Evolutionary conservation across 2,329 filamentous ascomycete genomes (phyloP), one percentile per base, ranked within the genome.

Genomic region (Rutstroemia sp.): DNA sequence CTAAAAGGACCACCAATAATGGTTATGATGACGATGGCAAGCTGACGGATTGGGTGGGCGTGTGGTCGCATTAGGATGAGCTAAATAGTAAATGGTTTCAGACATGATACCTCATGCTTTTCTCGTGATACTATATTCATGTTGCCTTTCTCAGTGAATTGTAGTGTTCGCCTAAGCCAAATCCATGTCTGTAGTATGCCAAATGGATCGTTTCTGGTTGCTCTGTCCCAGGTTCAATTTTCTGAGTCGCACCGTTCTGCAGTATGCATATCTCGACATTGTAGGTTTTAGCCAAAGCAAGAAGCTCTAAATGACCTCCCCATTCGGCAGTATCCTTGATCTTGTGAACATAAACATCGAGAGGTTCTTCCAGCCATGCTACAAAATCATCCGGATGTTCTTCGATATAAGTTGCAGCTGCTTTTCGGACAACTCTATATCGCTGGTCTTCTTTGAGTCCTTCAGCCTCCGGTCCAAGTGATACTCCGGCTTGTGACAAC

Each of bases 91-190:
- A 34, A 41, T 51, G 41, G 37, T 47, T 12, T 57, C 44, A n/a
- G 37, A 39, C 25, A 12, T 25, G 39, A 48, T 23, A 21, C 21
- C 39, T 42, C 5, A n/a, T n/a, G 16, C 39, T n/a, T n/a, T 42
- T 42, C 16, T 34, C 30, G 12, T 34, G 12, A 34, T 34, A 42
- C 8, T 42, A n/a, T 42, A 18, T 42, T 69, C 61, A 69, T 54
- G 65, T 58, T 54, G 58, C 57, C 58, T 63, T 80, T 64, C 82
- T 72, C 69, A 99, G 73, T 53, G 92, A 95, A 70, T 99, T 99
- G 73, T 99, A 99, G 74, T 99, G 94, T 75, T 97, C 94, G 12
- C 94, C 94, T 50, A 99, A 75, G 1, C 92, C 92, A 71, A 95
- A 97, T 49, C 89, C 90, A 74, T 96, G 91, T 66, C 88, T 81